Evolutionary conservation across 345 rosid species (phyloP).

Genomic region (Euphorbia pulcherrima): DNA sequence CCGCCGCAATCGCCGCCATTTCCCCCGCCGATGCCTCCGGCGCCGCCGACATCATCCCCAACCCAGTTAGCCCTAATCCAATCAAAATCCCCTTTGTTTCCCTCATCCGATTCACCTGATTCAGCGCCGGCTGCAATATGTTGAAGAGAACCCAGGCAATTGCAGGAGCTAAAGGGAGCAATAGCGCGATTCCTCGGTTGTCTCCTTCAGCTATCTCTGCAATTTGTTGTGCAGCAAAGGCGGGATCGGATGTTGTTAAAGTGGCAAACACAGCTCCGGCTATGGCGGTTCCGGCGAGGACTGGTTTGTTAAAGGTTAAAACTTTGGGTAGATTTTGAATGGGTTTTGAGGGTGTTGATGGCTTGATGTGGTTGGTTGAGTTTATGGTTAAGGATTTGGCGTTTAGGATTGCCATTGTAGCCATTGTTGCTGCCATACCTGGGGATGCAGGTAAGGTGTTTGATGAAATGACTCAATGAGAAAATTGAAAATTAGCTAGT

Average conservation of each 20-base stretch:
- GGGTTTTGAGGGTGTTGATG: constrained; percentile 31
- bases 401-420: constrained; percentile 55
- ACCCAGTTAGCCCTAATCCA: no score
- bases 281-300: constrained; percentile 45
- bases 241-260: constrained; percentile 61
- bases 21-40: no score
- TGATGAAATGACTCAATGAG: neutral
- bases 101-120: no score
- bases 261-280: constrained; percentile 84
- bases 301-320: constrained; percentile 33
- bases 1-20: no score
- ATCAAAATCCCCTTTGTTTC: no score
- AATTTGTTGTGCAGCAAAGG: constrained; percentile 82
- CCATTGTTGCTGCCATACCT: no score
- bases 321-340: constrained; percentile 46
- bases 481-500: no score
- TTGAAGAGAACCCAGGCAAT: no score
- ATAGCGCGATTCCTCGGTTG: constrained; percentile 79
- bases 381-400: constrained; percentile 48
- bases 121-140: no score
- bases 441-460: no score
- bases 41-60: no score
- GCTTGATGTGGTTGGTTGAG: constrained; percentile 33
- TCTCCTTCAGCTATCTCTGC: constrained; percentile 71
- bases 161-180: constrained; percentile 81